Percentiles rank a stretch among this genome's conserved stretches.
Evolutionary conservation across 1,139 yeast species (phyloP).

Genomic region (Kurtzmaniella quercitrusa): DNA sequence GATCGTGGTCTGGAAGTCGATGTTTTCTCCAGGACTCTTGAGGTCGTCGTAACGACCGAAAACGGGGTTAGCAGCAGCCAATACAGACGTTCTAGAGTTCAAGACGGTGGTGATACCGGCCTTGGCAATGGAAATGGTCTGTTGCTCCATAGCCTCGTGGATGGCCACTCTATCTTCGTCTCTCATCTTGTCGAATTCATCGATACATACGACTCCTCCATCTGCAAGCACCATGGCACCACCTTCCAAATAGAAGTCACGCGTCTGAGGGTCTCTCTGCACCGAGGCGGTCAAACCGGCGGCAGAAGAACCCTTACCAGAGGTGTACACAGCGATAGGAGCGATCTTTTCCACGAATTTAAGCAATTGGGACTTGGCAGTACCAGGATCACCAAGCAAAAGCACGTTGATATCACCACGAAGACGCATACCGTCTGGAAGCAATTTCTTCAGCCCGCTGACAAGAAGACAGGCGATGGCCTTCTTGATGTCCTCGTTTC

Average conservation of each 20-base stretch:
- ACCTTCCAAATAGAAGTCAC: constrained; percentile 95
- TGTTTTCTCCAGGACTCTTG: constrained; percentile 96
- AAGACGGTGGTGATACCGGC: constrained; percentile 97
- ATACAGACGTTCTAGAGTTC: constrained; percentile 91
- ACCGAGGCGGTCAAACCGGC: constrained; percentile 99
- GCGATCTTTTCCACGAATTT: constrained; percentile 94
- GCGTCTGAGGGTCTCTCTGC: constrained; percentile 81
- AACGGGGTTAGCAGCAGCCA: constrained; percentile 97
- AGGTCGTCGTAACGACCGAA: constrained; percentile 95
- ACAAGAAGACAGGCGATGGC: constrained; percentile 87
- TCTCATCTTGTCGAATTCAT: constrained; percentile 98
- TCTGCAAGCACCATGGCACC: constrained; percentile 99
- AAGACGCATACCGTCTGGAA: constrained; percentile 95
- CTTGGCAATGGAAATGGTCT: constrained; percentile 97
- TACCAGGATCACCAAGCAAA: constrained; percentile 96
- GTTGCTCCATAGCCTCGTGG: constrained; percentile 99
- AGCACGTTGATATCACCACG: constrained; percentile 96
- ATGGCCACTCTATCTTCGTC: constrained; percentile 99
- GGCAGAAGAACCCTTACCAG: constrained; percentile 99
- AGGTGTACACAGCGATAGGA: constrained; percentile 92
- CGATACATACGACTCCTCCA: constrained; percentile 98
- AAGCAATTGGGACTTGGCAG: constrained; percentile 92
- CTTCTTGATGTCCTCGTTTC: constrained; percentile 86
- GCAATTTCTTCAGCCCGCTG: constrained; percentile 89
- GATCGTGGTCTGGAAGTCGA: constrained; percentile 95